A percentile compares a stretch with the other conserved stretches of the same genome.
Evolutionary conservation across 768 basidiomycete species (phyloP).

Genomic region (Suillus subalutaceus): DNA sequence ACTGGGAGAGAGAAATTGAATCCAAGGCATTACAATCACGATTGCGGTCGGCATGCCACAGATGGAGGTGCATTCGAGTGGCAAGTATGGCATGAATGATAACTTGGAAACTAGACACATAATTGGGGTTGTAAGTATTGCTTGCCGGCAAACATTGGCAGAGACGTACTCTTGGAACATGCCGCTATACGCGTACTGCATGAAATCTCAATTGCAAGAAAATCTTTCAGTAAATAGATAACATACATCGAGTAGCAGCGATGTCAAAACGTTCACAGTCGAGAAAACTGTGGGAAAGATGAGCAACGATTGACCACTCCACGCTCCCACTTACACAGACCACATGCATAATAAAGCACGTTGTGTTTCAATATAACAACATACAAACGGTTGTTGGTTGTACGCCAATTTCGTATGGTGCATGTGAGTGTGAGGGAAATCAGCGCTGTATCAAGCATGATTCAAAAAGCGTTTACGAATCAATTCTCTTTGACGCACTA

Average conservation of each 20-base stretch:
- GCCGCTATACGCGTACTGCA: conserved; percentile 9
- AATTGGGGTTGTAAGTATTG: neutral
- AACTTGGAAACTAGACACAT: conserved; percentile 6
- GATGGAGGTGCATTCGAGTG: conserved; percentile 11
- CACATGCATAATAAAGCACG: conserved; percentile 12
- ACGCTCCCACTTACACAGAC: conserved; percentile 5
- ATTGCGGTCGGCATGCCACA: neutral
- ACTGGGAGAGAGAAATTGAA: neutral
- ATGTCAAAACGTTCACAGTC: conserved; percentile 6
- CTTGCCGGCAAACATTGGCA: neutral
- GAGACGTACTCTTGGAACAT: conserved; percentile 13
- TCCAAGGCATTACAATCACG: neutral
- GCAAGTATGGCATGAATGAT: conserved; percentile 12
- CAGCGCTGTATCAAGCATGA: conserved; percentile 3
- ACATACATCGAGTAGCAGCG: conserved; percentile 6
- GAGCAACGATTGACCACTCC: neutral
- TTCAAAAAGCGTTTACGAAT: neutral
- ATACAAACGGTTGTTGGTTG: neutral
- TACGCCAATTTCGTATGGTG: conserved; percentile 4
- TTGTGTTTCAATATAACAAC: conserved; percentile 11
- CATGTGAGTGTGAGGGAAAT: conserved; percentile 7
- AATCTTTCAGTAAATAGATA: neutral
- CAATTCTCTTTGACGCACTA: neutral
- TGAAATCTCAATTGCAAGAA: neutral
- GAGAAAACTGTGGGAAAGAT: conserved; percentile 5